phyloP scores from a whole-genome alignment of 768 basidiomycete species.

The Ramaria rubella region DNA sequence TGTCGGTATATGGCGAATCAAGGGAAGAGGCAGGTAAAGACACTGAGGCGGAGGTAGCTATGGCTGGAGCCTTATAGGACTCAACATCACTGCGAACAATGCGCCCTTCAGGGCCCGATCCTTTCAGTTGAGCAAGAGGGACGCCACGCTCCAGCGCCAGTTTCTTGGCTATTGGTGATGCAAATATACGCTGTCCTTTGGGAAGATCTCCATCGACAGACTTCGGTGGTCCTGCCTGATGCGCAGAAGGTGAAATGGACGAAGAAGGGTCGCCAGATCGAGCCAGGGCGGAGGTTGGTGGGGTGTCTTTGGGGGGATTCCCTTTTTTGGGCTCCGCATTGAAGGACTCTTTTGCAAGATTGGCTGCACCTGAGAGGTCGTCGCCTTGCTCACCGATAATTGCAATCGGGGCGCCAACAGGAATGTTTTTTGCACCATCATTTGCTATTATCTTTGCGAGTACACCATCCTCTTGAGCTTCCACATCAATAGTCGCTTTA shows the following conservation, averaged over 20 bases:
- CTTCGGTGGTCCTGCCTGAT: constrained; percentile 29
- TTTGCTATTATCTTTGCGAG: constrained; percentile 85
- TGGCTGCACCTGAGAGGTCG: constrained; percentile 79
- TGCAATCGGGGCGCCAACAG: constrained; percentile 85
- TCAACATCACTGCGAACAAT: constrained; percentile 95
- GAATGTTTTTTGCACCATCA: constrained; percentile 78
- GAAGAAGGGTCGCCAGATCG: constrained; percentile 22
- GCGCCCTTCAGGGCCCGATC: constrained; percentile 88
- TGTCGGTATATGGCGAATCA: constrained; percentile 75
- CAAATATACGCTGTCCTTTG: constrained; percentile 81
- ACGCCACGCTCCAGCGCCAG: constrained; percentile 92
- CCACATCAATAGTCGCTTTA: constrained; percentile 96
- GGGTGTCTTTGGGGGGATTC: constrained; percentile 25
- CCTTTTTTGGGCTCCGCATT: constrained; percentile 27
- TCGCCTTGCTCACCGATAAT: constrained; percentile 95
- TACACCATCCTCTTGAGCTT: constrained; percentile 95
- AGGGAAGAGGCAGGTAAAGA: constrained; percentile 44
- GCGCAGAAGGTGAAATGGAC: constrained; percentile 26
- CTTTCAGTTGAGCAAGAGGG: constrained; percentile 84
- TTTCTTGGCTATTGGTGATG: constrained; percentile 93
- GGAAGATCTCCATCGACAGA: constrained; percentile 51
- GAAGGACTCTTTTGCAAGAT: constrained; percentile 24
- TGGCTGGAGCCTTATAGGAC: constrained; percentile 59
- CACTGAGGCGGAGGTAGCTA: constrained; percentile 38
- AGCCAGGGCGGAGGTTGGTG: constrained; percentile 27